Conservation (phyloP, 1,284 basidiomycete species). For the Fomitiporia mediterranea region DNA sequence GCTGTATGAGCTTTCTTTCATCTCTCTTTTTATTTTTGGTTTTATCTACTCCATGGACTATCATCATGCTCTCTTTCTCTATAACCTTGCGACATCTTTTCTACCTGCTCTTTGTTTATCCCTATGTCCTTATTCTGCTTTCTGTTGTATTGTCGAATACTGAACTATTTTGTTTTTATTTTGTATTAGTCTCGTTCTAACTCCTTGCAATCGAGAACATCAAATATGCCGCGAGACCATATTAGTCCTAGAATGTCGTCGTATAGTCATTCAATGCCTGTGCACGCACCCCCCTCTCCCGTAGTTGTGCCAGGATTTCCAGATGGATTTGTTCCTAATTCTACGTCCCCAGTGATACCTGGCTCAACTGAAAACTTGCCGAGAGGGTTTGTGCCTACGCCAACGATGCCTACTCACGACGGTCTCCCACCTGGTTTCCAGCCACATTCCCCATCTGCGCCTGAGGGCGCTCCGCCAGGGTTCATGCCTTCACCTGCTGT, state of each 20-base stretch:
- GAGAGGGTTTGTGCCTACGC: conserved; percentile 7
- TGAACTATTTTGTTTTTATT: conserved; percentile 16
- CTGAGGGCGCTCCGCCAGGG: background rate
- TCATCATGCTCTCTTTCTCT: background rate
- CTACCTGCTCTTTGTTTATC: background rate
- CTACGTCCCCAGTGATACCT: too few relatives aligned
- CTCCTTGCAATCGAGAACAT: conserved; percentile 13
- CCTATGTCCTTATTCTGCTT: background rate
- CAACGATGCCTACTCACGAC: background rate
- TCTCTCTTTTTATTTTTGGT: conserved; percentile 2
- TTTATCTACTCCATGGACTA: background rate
- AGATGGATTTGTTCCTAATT: conserved; percentile 6
- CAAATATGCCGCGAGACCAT: background rate
- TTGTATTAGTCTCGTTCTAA: conserved; percentile 20
- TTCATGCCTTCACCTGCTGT: too few relatives aligned
- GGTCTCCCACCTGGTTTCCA: background rate
- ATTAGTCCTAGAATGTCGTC: conserved; percentile 7
- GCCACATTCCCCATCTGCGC: background rate
- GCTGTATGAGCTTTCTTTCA: conserved; percentile 20
- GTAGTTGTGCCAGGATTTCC: conserved; percentile 5
- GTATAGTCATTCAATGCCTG: background rate
- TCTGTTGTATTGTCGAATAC: conserved; percentile 11
- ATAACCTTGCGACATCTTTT: conserved; percentile 3
- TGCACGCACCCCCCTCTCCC: conserved; percentile 2
- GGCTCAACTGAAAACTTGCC: too few relatives aligned